phyloP scores from a whole-genome alignment of 495 filamentous ascomycete species.

The Hyphodiscus hymeniophilus region DNA sequence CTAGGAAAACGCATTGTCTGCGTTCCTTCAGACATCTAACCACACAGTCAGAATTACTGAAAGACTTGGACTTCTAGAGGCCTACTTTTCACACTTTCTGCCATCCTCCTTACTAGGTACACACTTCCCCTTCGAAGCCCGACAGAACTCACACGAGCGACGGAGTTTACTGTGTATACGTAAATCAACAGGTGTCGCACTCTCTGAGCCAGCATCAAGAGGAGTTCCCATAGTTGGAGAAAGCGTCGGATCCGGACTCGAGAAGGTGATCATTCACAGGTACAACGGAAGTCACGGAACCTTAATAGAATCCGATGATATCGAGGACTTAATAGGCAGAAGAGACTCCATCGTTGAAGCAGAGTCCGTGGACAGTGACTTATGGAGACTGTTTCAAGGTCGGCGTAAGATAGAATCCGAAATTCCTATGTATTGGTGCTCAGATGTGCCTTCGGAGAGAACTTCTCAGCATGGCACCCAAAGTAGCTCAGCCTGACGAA shows the following conservation, averaged over 20 bases:
- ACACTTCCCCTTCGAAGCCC: slow-evolving; percentile 8
- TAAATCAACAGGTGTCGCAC: background rate
- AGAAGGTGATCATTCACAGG: background rate
- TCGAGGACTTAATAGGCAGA: background rate
- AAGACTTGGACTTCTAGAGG: background rate
- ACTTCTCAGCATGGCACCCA: too few relatives aligned
- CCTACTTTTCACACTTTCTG: background rate
- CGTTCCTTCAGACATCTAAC: slow-evolving; percentile 17
- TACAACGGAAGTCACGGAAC: background rate
- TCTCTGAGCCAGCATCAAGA: background rate
- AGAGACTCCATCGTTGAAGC: background rate
- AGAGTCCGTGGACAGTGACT: background rate
- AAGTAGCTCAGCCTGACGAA: too few relatives aligned
- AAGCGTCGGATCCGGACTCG: background rate
- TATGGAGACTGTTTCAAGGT: background rate
- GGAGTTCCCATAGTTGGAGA: background rate
- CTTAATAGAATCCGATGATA: background rate
- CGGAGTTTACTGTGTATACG: slow-evolving; percentile 2
- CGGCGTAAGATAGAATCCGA: slow-evolving; percentile 3
- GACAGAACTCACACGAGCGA: slow-evolving; percentile 14
- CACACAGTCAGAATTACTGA: background rate
- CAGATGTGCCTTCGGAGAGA: too few relatives aligned
- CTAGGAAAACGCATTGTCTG: slow-evolving; percentile 18
- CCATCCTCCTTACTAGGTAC: background rate
- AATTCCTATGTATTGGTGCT: slow-evolving; percentile 21